Evolutionary conservation across 2,329 filamentous ascomycete species (phyloP).

Genomic region (Pseudocercospora macadamiae): DNA sequence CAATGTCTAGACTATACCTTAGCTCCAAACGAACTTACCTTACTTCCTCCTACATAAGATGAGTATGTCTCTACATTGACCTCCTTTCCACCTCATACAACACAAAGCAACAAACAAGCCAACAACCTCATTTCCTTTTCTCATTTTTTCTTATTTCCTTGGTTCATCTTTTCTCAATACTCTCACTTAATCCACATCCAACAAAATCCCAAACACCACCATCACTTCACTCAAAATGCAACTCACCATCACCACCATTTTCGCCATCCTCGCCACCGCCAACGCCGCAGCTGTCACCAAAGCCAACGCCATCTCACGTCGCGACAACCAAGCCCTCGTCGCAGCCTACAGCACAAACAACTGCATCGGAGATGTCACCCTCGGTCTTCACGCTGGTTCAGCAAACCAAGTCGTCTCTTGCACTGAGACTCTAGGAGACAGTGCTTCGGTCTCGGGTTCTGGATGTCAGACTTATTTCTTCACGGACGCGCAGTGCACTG

Average conservation of each 20-base stretch:
- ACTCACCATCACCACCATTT: not conserved
- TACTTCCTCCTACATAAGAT: no score
- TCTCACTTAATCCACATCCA: not conserved
- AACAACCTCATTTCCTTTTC: not conserved
- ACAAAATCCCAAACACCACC: not conserved
- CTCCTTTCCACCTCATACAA: not conserved
- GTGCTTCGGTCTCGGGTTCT: not conserved
- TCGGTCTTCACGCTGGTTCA: not conserved
- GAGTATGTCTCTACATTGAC: no score
- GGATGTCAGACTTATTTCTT: not conserved
- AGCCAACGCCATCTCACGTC: not conserved
- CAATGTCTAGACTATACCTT: not conserved
- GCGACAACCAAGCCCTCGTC: not conserved
- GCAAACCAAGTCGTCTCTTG: not conserved
- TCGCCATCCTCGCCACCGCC: not conserved
- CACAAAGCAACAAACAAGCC: not conserved
- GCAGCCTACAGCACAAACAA: not conserved
- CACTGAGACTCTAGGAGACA: not conserved
- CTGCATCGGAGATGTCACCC: conserved; percentile 1
- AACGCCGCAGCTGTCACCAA: not conserved
- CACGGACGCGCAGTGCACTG: not conserved
- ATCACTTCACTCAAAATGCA: not conserved
- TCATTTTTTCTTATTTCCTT: not conserved
- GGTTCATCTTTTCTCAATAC: not conserved
- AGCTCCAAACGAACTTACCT: not conserved